Base-by-base conservation (phyloP, 148 eudicot species). In the Cornus suecica region DNA sequence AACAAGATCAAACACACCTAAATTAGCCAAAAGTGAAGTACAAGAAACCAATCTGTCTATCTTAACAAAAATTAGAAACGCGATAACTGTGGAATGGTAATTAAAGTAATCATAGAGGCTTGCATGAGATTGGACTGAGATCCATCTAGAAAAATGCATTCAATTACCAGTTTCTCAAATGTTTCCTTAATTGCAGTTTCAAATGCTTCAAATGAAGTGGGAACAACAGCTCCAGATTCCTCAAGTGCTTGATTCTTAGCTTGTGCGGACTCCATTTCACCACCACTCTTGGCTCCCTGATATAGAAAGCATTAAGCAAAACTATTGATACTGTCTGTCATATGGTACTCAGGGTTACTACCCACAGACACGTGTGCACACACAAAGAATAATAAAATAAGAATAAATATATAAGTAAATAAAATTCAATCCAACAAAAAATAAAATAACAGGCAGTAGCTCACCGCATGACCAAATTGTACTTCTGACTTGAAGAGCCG, bases 391-490 rank as follows among this genome's bases (percentile, higher is more conserved):
- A 23, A 14, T 3, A 32, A 32, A 8, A 3, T 3, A 32, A 32
- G 7, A 8, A 32, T 32, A 32, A 32, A 32, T 0, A 56, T n/a
- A 56, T 3, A 56, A 15, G 27, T 42, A 7, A 16, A 14, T 37
- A 41, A 26, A 20, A 5, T 34, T 54, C 9, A 26, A 67, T 30
- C 25, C 29, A 20, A 29, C 41, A 3, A 69, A 65, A 30, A 6
- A 56, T 64, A n/a, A 3, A 69, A 65, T 25, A 6, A 56, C 68
- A n/a, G 54, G 64, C 58, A 80, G 62, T 66, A 76, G 78, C 97
- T 88, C 74, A 95, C 99, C 74, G 99, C 97, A 79, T 95, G 99
- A 32, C 99, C 99, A 83, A 95, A 92, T 82, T 95, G 99, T 79
- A 95, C 99, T 92, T 95, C 99, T 70, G 99, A 95, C 80, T 95